These are phyloP conservation scores for Oryza glaberrima DNA, from an alignment of 176 grass and related monocot species.

Conservation along the genomic window DNA sequence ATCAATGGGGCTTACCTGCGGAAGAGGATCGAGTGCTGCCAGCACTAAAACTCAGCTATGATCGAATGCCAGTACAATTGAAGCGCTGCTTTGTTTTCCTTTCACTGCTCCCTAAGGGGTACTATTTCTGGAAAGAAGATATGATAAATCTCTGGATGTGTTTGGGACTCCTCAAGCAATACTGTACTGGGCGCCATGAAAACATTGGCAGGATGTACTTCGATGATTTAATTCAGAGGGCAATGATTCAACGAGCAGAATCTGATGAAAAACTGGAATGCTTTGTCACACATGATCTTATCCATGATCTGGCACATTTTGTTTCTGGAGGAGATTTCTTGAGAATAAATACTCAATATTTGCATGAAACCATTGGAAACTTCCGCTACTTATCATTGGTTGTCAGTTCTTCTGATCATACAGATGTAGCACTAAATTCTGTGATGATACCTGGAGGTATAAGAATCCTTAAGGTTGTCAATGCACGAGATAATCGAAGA, in stretches of 20 bases:
- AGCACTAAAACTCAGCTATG: conserved; percentile 43
- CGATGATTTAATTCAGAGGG: conserved; percentile 22
- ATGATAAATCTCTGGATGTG: conserved; percentile 38
- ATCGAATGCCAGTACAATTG: conserved; percentile 31
- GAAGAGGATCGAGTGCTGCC: conserved; percentile 16
- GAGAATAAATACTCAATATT: neutral
- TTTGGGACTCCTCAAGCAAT: conserved; percentile 30
- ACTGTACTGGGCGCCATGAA: neutral
- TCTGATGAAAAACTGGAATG: neutral
- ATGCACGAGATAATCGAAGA: neutral
- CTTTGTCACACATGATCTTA: conserved; percentile 46
- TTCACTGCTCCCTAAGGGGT: conserved; percentile 43
- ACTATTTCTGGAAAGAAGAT: neutral
- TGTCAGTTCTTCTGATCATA: conserved; percentile 13
- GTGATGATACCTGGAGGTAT: neutral
- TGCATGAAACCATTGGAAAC: neutral
- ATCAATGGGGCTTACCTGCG: conserved; percentile 34
- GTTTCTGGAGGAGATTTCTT: conserved; percentile 23
- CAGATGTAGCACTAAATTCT: neutral
- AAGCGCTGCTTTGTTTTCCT: conserved; percentile 40
- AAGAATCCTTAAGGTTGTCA: conserved; percentile 20
- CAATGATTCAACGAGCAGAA: conserved; percentile 17
- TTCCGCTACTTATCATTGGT: conserved; percentile 45
- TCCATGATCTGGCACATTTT: conserved; percentile 43
- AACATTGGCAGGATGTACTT: conserved; percentile 29